Conservation (phyloP, 352 stramenopile genomes). For the Phytopythium vexans region DNA sequence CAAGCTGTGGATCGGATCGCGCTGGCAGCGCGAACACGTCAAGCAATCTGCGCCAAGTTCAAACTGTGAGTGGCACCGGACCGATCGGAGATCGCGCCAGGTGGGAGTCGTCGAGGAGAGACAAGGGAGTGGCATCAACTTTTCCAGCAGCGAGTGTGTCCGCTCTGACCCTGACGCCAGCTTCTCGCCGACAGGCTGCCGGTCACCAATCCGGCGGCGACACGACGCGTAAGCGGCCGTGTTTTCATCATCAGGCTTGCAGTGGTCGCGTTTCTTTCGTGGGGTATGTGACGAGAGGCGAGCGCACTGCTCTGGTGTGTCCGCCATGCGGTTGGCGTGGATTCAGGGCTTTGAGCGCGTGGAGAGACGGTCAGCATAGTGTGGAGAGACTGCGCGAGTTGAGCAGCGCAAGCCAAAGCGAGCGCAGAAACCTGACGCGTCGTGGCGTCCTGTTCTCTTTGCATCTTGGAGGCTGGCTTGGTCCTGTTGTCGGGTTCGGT, state of each 20-base stretch:
- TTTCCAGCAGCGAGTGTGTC: not conserved
- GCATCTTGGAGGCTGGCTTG: too few species aligned
- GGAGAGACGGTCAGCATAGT: too few species aligned
- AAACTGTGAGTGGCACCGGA: not conserved
- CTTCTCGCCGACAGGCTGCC: not conserved
- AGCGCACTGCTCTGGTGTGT: not conserved
- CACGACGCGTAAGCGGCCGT: constrained; percentile 1
- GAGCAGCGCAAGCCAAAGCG: too few species aligned
- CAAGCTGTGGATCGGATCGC: not conserved
- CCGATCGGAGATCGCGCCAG: not conserved
- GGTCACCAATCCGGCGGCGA: not conserved
- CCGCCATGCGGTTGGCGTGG: too few species aligned
- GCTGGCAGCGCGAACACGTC: not conserved
- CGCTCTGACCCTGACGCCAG: not conserved
- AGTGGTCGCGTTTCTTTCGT: constrained; percentile 2
- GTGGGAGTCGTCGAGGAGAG: not conserved
- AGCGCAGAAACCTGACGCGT: too few species aligned
- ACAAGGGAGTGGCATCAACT: too few species aligned
- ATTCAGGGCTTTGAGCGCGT: not conserved
- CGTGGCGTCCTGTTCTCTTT: too few species aligned
- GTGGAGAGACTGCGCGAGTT: too few species aligned
- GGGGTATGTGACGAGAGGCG: not conserved
- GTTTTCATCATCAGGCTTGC: constrained; percentile 3
- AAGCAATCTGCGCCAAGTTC: constrained; percentile 4
- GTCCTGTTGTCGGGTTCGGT: too few species aligned